phyloP scores from a whole-genome alignment of 805 yeast genomes.

The Ogataea siamensis region DNA sequence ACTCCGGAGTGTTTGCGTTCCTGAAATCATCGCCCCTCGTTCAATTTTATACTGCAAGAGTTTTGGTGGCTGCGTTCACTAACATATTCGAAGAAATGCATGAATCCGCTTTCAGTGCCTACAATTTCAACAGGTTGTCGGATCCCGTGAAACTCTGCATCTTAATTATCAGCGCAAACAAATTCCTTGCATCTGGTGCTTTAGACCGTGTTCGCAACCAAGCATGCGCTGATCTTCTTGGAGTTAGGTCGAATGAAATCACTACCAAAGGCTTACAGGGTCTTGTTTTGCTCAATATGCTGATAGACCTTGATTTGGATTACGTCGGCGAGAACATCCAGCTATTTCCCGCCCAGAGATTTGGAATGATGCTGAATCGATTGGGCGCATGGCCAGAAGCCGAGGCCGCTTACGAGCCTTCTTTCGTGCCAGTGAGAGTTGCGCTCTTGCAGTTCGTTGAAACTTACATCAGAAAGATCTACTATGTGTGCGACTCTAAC shows the following conservation, averaged over 20 bases:
- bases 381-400: slow-evolving; percentile 59
- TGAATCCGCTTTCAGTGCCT: slow-evolving; percentile 18
- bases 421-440: slow-evolving; percentile 50
- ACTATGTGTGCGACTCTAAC: slow-evolving; percentile 27
- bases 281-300: slow-evolving; percentile 46
- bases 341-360: slow-evolving; percentile 62
- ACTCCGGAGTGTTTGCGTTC: background rate
- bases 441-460: slow-evolving; percentile 45
- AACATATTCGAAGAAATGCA: slow-evolving; percentile 25
- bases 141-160: slow-evolving; percentile 38
- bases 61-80: background rate
- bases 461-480: slow-evolving; percentile 31
- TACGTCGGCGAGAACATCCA: slow-evolving; percentile 26
- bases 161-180: slow-evolving; percentile 35
- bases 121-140: slow-evolving; percentile 34
- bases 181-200: slow-evolving; percentile 35
- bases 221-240: slow-evolving; percentile 64
- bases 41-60: slow-evolving; percentile 5
- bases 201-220: slow-evolving; percentile 56
- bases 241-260: slow-evolving; percentile 45
- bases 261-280: slow-evolving; percentile 42
- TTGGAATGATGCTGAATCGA: slow-evolving; percentile 57
- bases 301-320: slow-evolving; percentile 37
- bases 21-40: background rate
- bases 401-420: slow-evolving; percentile 56